Evolutionary conservation across 106 monocot genomes (phyloP).

Genomic region (Allium sativum): DNA sequence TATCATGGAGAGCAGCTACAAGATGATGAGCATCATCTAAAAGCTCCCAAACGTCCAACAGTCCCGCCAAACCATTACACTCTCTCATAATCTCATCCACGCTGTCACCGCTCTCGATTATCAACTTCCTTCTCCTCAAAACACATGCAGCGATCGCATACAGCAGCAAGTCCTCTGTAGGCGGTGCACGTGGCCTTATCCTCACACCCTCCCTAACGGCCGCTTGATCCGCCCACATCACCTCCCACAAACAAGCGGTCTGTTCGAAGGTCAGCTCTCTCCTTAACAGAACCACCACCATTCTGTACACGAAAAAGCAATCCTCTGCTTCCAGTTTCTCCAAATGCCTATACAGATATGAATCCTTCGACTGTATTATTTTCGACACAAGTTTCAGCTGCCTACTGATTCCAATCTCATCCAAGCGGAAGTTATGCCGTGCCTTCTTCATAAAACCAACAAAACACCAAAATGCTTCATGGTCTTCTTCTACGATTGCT

Average conservation of each 20-base stretch:
- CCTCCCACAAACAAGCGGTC: slow-evolving; percentile 82
- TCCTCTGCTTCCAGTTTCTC: slow-evolving; percentile 84
- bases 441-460: slow-evolving; percentile 88
- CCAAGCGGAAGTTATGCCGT: slow-evolving; percentile 82
- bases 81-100: slow-evolving; percentile 83
- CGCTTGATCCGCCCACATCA: slow-evolving; percentile 94
- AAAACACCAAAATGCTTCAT: slow-evolving; percentile 89
- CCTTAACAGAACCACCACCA: slow-evolving; percentile 82
- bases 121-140: slow-evolving; percentile 62
- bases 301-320: slow-evolving; percentile 89
- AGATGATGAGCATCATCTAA: slow-evolving; percentile 86
- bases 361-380: slow-evolving; percentile 73
- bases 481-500: slow-evolving; percentile 67
- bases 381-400: slow-evolving; percentile 58
- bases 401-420: slow-evolving; percentile 77
- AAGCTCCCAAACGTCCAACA: slow-evolving; percentile 77
- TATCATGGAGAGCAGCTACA: slow-evolving; percentile 65
- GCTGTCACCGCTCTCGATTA: slow-evolving; percentile 72
- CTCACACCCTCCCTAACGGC: slow-evolving; percentile 60
- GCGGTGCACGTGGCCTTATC: slow-evolving; percentile 52
- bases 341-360: slow-evolving; percentile 56
- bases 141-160: slow-evolving; percentile 90
- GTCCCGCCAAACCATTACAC: slow-evolving; percentile 67
- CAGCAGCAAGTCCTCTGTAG: slow-evolving; percentile 63
- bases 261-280: slow-evolving; percentile 82